Evolutionary conservation across 768 basidiomycete genomes (phyloP), one percentile per base, ranked within the genome.

Genomic region (Naganishia onofrii): DNA sequence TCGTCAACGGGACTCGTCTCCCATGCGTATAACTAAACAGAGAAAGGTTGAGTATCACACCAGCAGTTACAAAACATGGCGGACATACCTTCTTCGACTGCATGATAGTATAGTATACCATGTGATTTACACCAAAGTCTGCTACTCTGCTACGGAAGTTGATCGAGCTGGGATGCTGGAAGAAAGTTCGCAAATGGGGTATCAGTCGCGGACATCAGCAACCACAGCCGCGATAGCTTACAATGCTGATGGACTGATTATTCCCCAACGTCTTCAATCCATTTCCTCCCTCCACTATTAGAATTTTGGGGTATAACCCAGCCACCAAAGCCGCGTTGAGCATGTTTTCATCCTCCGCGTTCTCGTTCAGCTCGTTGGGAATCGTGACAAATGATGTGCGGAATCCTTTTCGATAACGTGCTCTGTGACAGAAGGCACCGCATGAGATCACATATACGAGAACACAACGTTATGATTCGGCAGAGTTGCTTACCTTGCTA

Each of bases 1-100:
- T 95, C 91, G 72, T 96, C 91, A 9, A 91, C 86, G 6, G 93
- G 91, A 7, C 91, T 88, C 0, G 90, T 92, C 80, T 98, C 95
- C 93, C 93, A 96, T 21, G 83, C 81, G 68, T 83, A 79, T 23
- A 80, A 67, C 71, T 71, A 48, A 21, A 38, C 8, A 46, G 12
- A 54, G 3, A 17, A 8, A 19, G 44, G 60, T 21, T 34, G n/a
- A 44, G 5, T 17, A 31, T 13, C 17, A 32, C 5, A 38, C 29
- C 8, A n/a, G 2, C 55, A 10, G 21, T 15, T 36, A 10, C 29
- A n/a, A 13, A 6, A 8, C 42, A 21, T 9, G 23, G 19, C 7
- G n/a, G 7, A 72, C 72, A 86, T 31, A 94, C 81, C 78, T 88
- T 92, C 82, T 92, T 96, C 8, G 93, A 94, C 77, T 93, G 92